A percentile compares a stretch with the other conserved stretches of the same genome.
Conservation (phyloP, 2,329 filamentous ascomycete species). For the Colletotrichum siamense region DNA sequence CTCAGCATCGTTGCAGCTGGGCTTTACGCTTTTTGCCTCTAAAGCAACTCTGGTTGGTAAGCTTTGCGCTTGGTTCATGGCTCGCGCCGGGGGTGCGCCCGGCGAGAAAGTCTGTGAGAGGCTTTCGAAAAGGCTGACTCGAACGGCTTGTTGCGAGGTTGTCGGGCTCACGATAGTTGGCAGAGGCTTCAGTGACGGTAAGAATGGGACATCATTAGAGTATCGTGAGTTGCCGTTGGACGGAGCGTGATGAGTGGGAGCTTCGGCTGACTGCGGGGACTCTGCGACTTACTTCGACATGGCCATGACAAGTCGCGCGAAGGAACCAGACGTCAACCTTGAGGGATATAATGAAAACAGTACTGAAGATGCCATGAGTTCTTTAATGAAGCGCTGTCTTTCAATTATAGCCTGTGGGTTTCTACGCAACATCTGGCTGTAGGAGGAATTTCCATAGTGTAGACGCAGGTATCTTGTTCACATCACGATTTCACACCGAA, state of each 20-base stretch:
- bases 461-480: not conserved
- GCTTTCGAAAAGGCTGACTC: not conserved
- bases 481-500: not conserved
- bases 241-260: not conserved
- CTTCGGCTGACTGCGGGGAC: not conserved
- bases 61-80: not conserved
- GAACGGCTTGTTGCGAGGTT: not conserved
- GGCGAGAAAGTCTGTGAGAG: not conserved
- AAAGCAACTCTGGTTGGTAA: not conserved
- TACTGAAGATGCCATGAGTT: fast-evolving
- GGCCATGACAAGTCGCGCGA: not conserved
- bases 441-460: fast-evolving
- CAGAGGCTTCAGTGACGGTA: not conserved
- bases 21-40: not conserved
- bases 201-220: not conserved
- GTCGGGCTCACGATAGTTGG: not conserved
- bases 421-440: not conserved
- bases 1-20: slow-evolving; percentile 6
- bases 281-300: not conserved
- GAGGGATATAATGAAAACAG: not conserved
- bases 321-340: not conserved
- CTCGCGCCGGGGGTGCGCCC: not conserved
- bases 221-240: not conserved
- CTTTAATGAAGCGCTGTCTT: fast-evolving
- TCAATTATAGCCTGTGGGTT: fast-evolving